phyloP scores from a whole-genome alignment of 805 yeast genomes.

The Yarrowia bubula region DNA sequence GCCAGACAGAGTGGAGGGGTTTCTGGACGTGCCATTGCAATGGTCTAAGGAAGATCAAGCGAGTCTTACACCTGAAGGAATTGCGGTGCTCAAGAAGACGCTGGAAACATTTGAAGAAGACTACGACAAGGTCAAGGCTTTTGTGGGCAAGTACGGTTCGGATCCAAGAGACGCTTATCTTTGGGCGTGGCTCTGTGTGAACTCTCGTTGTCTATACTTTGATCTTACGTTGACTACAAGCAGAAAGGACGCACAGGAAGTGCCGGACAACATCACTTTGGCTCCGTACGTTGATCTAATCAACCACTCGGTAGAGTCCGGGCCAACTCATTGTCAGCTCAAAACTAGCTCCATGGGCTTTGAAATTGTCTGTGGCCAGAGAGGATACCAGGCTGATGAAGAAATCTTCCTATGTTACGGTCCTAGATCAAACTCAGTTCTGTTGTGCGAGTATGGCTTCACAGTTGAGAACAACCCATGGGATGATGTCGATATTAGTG shows the following conservation, averaged over 20 bases:
- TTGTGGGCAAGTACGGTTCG: neutral
- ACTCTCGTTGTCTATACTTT: constrained; percentile 87
- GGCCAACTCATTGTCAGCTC: constrained; percentile 32
- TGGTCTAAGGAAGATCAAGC: neutral
- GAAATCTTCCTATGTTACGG: constrained; percentile 81
- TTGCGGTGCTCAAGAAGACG: neutral
- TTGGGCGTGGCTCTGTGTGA: constrained; percentile 84
- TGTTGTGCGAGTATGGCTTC: constrained; percentile 88
- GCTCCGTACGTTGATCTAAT: constrained; percentile 90
- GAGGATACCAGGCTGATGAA: constrained; percentile 43
- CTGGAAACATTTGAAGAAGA: neutral
- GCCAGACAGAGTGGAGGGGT: constrained; percentile 7
- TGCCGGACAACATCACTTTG: constrained; percentile 70
- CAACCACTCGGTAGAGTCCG: constrained; percentile 56
- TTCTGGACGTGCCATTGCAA: neutral
- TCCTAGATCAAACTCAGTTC: constrained; percentile 79
- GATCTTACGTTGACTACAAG: constrained; percentile 48
- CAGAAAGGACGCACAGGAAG: constrained; percentile 41
- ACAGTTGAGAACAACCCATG: constrained; percentile 55
- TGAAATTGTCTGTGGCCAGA: constrained; percentile 46
- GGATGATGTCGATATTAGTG: constrained; percentile 67
- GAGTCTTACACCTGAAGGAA: neutral
- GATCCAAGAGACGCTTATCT: constrained; percentile 12
- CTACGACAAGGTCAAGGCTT: neutral
- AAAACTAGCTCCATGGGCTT: constrained; percentile 51